A percentile compares a stretch with the other conserved stretches of the same genome.
These are phyloP conservation scores for Penicillium thymicola DNA, from an alignment of 2,329 filamentous ascomycete species.

Conservation along the genomic window DNA sequence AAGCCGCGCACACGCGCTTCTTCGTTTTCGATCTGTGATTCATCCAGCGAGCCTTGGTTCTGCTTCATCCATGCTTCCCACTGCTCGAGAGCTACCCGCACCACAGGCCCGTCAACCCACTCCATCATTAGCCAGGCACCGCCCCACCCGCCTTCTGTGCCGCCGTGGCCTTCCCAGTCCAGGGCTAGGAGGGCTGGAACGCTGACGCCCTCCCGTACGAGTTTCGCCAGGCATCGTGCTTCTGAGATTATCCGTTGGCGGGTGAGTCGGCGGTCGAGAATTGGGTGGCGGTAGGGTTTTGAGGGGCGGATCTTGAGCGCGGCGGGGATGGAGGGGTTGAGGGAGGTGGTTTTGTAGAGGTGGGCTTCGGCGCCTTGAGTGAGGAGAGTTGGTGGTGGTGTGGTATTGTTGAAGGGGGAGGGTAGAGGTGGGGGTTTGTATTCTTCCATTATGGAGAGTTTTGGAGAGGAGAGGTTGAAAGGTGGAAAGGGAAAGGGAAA, in stretches of 20 bases:
- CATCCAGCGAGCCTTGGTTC: conserved; percentile 31
- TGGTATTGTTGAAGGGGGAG: conserved; percentile 61
- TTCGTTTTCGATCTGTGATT: conserved; percentile 34
- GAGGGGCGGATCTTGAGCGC: conserved; percentile 88
- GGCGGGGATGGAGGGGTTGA: conserved; percentile 63
- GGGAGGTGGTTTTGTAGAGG: conserved; percentile 82
- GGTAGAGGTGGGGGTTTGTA: conserved; percentile 52
- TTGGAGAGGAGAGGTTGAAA: neutral
- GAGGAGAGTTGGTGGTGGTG: conserved; percentile 65
- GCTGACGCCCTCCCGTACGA: conserved; percentile 70
- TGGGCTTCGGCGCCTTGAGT: conserved; percentile 95
- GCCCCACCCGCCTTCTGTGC: conserved; percentile 53
- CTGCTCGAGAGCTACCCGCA: conserved; percentile 66
- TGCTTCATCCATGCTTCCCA: conserved; percentile 56
- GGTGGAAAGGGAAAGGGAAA: neutral
- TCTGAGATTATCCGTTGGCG: conserved; percentile 84
- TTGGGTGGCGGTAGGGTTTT: conserved; percentile 88
- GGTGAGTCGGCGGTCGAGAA: conserved; percentile 82
- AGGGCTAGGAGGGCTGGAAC: conserved; percentile 78
- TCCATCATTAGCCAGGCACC: conserved; percentile 77
- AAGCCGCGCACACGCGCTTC: conserved; percentile 57
- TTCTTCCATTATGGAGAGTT: conserved; percentile 16
- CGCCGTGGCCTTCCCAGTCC: conserved; percentile 61
- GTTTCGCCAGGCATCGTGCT: conserved; percentile 77
- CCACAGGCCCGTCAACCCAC: conserved; percentile 73